Evolutionary conservation across 192 early-diverging fungal species (phyloP).

Genomic region (Podila clonocystis): DNA sequence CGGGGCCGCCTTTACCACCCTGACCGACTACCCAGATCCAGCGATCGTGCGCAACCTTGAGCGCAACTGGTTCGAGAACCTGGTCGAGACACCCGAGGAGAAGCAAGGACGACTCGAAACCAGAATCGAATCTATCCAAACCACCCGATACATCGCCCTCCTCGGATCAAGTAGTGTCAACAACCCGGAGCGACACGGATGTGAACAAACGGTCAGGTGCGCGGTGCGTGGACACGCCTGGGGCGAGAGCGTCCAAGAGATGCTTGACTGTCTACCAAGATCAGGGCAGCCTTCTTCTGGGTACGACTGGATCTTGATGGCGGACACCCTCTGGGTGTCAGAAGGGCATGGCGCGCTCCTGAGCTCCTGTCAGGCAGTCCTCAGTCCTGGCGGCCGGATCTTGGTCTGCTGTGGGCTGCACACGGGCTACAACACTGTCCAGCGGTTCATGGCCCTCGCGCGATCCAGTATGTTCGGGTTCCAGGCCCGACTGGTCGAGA

Average conservation of each 20-base stretch:
- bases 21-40: slow-evolving; percentile 45
- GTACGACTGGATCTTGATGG: slow-evolving; percentile 43
- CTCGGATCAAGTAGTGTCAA: not conserved
- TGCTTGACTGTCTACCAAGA: slow-evolving; percentile 23
- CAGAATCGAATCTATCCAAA: not conserved
- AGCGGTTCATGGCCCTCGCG: slow-evolving; percentile 32
- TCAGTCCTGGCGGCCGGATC: slow-evolving; percentile 19
- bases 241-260: slow-evolving; percentile 32
- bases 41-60: slow-evolving; percentile 37
- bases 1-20: slow-evolving; percentile 21
- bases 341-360: slow-evolving; percentile 29
- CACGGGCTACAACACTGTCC: slow-evolving; percentile 27
- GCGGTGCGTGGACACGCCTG: slow-evolving; percentile 47
- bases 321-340: slow-evolving; percentile 45
- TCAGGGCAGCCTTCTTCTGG: not conserved
- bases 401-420: slow-evolving; percentile 44
- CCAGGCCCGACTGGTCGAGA: slow-evolving; percentile 17
- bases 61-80: slow-evolving; percentile 47
- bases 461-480: slow-evolving; percentile 12
- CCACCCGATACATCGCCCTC: not conserved
- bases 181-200: not conserved
- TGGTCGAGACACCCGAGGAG: slow-evolving; percentile 19
- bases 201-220: slow-evolving; percentile 30
- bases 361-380: slow-evolving; percentile 22
- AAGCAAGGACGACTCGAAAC: slow-evolving; percentile 5